Evolutionary conservation across 225 moss, liverwort and hornwort genomes (phyloP), one percentile per base, ranked within the genome.

Genomic region (Marchantia paleacea): DNA sequence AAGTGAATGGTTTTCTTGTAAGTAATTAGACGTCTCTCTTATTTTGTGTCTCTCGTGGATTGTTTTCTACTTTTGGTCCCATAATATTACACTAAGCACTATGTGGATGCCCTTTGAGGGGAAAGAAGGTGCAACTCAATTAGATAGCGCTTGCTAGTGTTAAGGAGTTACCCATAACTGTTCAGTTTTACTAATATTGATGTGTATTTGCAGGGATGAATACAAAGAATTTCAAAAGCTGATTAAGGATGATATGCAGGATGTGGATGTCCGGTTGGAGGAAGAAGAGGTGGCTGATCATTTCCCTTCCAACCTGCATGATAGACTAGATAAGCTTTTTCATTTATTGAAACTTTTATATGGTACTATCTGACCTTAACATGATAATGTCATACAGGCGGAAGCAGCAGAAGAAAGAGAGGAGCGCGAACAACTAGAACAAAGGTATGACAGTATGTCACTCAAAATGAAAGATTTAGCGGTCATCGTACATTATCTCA

Each of bases 201-300:
- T 31, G 18, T 78, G 31, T 55, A 71, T 78, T 48, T 85, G 79
- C 78, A 90, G 91, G 82, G 93, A 97, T 81, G 97, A 97, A 66
- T 97, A 92, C 61, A 89, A 90, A 80, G 95, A 94, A 70, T 97
- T 99, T 80, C 87, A 94, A 66, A 99, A 99, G 83, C 87, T 89
- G 52, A 99, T 99, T 65, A 89, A 90, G 84, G 91, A 89, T 75
- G 93, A 99, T 74, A 84, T 99, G 55, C 81, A 85, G 72, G 91
- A 88, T 81, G 92, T 90, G 15, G 95, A 93, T 81, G 85, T 86
- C 78, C 91, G 94, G 60, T 85, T 89, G 85, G 90, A 99, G 81
- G 95, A 93, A 85, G 95, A 95, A 75, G 97, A 99, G 94, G 92
- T 77, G 55, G 24, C 20, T 60, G 39, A 51, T 19, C 18, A 58